phyloP scores from a whole-genome alignment of 2,329 filamentous ascomycete species.

The Hypoxylon sp. region DNA sequence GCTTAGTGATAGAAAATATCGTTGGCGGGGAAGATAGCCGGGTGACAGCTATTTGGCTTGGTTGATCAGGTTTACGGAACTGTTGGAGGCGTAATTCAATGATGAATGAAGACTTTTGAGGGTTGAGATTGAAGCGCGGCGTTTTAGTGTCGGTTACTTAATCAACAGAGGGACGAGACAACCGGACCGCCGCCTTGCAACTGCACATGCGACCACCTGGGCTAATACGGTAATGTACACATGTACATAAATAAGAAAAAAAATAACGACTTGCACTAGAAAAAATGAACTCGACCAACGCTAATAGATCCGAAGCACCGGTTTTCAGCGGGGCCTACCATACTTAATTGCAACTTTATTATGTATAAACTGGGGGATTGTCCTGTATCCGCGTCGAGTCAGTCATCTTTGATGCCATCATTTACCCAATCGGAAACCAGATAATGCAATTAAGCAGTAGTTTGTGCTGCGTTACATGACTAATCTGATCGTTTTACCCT shows the following conservation, averaged over 20 bases:
- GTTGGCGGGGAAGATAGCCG: slow-evolving; percentile 1
- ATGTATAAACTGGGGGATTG: not conserved
- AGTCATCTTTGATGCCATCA: not conserved
- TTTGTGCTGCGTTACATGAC: not conserved
- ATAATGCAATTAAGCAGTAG: slow-evolving; percentile 22
- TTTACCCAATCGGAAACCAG: slow-evolving; percentile 2
- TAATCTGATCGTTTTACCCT: not conserved
- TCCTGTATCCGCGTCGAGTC: slow-evolving; percentile 3
- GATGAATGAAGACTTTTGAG: slow-evolving; percentile 52
- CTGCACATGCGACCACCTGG: slow-evolving; percentile 35
- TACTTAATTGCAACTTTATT: slow-evolving; percentile 29
- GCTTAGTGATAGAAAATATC: slow-evolving; percentile 22
- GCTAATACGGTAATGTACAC: slow-evolving; percentile 12
- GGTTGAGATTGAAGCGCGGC: slow-evolving; percentile 49
- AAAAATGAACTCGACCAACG: slow-evolving; percentile 35
- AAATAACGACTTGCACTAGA: slow-evolving; percentile 24
- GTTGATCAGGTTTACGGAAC: slow-evolving; percentile 17
- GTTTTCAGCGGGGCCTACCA: slow-evolving; percentile 29
- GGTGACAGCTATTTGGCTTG: slow-evolving; percentile 14
- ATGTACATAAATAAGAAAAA: slow-evolving; percentile 6
- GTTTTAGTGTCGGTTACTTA: slow-evolving; percentile 52
- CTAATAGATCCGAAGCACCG: slow-evolving; percentile 41
- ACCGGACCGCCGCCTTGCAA: slow-evolving; percentile 33
- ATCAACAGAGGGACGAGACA: slow-evolving; percentile 32
- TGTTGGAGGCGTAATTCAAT: slow-evolving; percentile 45